Conservation (phyloP, 2,329 filamentous ascomycete genomes). For the Epichloe aotearoae region DNA sequence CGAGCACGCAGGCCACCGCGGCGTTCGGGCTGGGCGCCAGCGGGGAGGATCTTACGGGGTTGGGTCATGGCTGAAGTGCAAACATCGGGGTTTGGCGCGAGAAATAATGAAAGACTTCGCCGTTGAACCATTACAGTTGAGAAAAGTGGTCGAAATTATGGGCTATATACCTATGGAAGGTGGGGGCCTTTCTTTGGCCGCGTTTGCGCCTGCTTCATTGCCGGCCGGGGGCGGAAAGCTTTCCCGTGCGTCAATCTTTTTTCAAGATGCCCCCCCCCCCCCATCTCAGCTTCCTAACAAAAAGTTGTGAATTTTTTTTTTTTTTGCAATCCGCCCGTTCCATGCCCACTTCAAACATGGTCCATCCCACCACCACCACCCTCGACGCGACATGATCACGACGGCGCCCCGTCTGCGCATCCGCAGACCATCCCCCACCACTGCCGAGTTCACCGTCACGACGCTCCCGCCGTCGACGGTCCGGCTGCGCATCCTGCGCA, state of each 20-base stretch:
- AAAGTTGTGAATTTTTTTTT: neutral
- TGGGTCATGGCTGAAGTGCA: slow-evolving; percentile 30
- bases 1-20: slow-evolving; percentile 52
- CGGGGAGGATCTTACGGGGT: slow-evolving; percentile 41
- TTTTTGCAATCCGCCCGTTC: neutral
- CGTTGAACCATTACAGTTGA: slow-evolving; percentile 51
- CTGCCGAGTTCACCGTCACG: slow-evolving; percentile 84
- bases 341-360: too few species aligned
- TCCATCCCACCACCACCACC: too few species aligned
- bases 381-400: slow-evolving; percentile 35
- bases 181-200: too few species aligned
- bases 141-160: slow-evolving; percentile 2
- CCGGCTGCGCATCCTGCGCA: slow-evolving; percentile 31
- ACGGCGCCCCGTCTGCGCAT: slow-evolving; percentile 46
- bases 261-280: too few species aligned
- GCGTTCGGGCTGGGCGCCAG: slow-evolving; percentile 56
- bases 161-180: slow-evolving; percentile 11
- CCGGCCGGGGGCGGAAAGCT: too few species aligned
- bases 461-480: slow-evolving; percentile 49
- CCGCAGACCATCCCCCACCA: slow-evolving; percentile 64
- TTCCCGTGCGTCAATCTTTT: too few species aligned
- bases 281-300: neutral
- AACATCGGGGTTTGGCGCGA: slow-evolving; percentile 14
- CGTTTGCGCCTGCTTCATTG: neutral
- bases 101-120: slow-evolving; percentile 42